phyloP scores from a whole-genome alignment of 202 grass and related monocot genomes.

The Bolboschoenoplectus hybrid region DNA sequence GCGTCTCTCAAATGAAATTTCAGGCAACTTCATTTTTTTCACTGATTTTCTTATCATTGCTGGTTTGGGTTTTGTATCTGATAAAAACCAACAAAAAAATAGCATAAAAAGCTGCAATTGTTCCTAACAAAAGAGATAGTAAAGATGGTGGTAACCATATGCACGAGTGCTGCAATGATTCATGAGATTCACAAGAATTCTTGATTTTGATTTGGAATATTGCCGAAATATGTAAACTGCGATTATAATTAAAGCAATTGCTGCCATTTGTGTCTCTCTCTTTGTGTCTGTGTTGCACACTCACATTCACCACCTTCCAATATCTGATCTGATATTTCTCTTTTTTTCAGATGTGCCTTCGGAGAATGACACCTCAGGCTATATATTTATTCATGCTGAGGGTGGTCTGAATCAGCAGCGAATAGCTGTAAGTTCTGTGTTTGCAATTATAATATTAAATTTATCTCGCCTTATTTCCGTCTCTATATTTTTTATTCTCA shows the following conservation, averaged over 20 bases:
- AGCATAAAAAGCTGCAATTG: neutral
- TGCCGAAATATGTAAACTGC: neutral
- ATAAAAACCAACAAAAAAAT: neutral
- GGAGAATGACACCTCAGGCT: constrained; percentile 84
- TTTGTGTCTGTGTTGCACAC: neutral
- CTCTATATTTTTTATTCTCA: constrained; percentile 9
- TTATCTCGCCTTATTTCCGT: neutral
- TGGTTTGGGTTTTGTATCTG: constrained; percentile 18
- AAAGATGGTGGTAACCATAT: neutral
- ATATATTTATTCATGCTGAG: constrained; percentile 98
- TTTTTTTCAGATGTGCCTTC: constrained; percentile 65
- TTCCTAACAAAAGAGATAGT: neutral
- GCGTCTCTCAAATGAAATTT: constrained; percentile 57
- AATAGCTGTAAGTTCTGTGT: constrained; percentile 76
- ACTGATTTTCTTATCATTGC: neutral
- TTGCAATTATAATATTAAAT: constrained; percentile 12
- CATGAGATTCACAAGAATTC: neutral
- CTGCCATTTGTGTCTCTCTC: neutral
- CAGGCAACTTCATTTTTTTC: constrained; percentile 58
- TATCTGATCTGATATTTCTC: neutral
- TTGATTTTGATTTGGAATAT: neutral
- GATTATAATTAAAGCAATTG: neutral
- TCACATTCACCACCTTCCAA: neutral
- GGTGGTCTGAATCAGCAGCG: constrained; percentile 96
- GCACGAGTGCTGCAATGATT: neutral